These are phyloP conservation scores for Cadophora luteo-olivacea DNA, from an alignment of 2,329 filamentous ascomycete genomes.

Conservation along the genomic window DNA sequence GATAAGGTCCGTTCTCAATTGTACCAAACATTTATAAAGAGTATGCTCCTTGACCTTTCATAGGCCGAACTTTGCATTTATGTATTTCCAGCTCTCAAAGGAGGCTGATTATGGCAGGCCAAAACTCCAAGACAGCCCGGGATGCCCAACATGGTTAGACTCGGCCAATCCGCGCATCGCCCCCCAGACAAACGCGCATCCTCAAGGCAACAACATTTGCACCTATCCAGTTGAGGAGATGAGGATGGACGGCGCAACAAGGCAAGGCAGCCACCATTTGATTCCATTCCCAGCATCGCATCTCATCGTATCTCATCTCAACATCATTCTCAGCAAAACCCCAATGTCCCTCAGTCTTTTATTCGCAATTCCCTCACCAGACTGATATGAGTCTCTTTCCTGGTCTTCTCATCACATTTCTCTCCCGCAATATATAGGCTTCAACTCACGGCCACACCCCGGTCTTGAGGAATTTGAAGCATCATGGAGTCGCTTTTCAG, in stretches of 20 bases:
- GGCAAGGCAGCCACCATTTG: slow-evolving; percentile 18
- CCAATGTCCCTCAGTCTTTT: neutral
- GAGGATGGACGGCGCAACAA: slow-evolving; percentile 8
- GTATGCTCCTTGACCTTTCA: too few species aligned
- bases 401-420: slow-evolving; percentile 3
- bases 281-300: slow-evolving; percentile 12
- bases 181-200: slow-evolving; percentile 6
- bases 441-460: neutral
- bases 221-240: neutral
- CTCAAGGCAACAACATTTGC: slow-evolving; percentile 39
- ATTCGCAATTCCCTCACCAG: neutral
- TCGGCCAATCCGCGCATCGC: slow-evolving; percentile 14
- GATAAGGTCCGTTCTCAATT: too few species aligned
- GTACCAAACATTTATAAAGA: too few species aligned
- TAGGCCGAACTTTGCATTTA: neutral
- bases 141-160: neutral
- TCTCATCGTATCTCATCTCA: neutral
- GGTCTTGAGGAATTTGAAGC: neutral
- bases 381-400: slow-evolving; percentile 7
- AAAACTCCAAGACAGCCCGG: neutral
- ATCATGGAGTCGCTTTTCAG: slow-evolving; percentile 42
- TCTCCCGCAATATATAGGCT: neutral
- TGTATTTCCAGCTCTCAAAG: neutral
- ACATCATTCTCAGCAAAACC: slow-evolving; percentile 9
- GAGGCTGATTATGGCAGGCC: neutral